phyloP scores from a whole-genome alignment of 2,329 filamentous ascomycete species.

The Alternaria gansuensis region DNA sequence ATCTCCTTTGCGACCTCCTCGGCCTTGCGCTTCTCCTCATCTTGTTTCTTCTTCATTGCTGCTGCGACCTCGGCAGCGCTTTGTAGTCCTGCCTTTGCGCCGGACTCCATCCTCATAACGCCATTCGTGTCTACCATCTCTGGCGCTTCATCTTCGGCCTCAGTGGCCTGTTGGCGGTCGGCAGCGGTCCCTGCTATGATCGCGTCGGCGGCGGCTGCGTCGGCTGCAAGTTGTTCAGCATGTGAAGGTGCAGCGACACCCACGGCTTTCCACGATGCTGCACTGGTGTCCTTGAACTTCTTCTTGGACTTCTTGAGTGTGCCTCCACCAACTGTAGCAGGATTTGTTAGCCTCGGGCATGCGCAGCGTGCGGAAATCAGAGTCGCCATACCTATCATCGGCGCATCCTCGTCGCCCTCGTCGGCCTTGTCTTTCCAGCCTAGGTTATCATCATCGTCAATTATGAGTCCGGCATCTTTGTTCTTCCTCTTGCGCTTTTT shows the following conservation, averaged over 20 bases:
- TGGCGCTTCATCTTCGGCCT: slow-evolving; percentile 57
- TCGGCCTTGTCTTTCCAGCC: slow-evolving; percentile 61
- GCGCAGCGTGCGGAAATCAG: slow-evolving; percentile 28
- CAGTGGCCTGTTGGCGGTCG: slow-evolving; percentile 62
- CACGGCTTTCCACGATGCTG: slow-evolving; percentile 73
- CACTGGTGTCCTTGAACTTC: slow-evolving; percentile 55
- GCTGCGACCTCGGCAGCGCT: slow-evolving; percentile 75
- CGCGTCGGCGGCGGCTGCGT: slow-evolving; percentile 76
- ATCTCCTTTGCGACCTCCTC: slow-evolving; percentile 51
- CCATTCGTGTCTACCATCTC: slow-evolving; percentile 50
- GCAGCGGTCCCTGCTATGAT: slow-evolving; percentile 77
- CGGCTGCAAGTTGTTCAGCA: slow-evolving; percentile 71
- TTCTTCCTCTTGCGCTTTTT: slow-evolving; percentile 63
- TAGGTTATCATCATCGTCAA: slow-evolving; percentile 63
- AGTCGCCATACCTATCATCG: slow-evolving; percentile 50
- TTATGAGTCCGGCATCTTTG: slow-evolving; percentile 55
- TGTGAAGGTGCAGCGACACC: slow-evolving; percentile 62
- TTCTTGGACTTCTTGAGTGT: slow-evolving; percentile 67
- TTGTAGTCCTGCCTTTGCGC: slow-evolving; percentile 87
- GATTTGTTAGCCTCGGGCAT: slow-evolving; percentile 27
- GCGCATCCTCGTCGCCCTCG: slow-evolving; percentile 65
- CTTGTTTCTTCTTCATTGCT: slow-evolving; percentile 68
- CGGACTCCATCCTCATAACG: slow-evolving; percentile 79
- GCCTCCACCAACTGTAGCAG: slow-evolving; percentile 46
- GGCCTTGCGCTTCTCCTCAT: slow-evolving; percentile 65